phyloP scores from a whole-genome alignment of 179 eudicot species.

The Silene noctiflora region DNA sequence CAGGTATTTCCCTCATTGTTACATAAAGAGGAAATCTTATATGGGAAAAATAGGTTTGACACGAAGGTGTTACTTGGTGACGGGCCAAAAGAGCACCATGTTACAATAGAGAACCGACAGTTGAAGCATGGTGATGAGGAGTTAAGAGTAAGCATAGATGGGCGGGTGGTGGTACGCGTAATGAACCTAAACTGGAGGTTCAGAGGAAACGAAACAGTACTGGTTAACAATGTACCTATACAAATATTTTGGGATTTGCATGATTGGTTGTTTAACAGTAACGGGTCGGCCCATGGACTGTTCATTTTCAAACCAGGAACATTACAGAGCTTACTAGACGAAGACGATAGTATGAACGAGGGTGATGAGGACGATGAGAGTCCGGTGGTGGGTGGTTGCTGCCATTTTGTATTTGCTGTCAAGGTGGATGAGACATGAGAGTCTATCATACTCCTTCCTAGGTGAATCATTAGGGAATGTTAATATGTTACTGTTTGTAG shows the following conservation, averaged over 20 bases:
- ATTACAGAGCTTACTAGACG: slow-evolving; percentile 19
- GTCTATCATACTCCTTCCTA: too few species aligned
- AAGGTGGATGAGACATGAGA: slow-evolving; percentile 16
- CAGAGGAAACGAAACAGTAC: slow-evolving; percentile 51
- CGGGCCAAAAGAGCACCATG: slow-evolving; percentile 38
- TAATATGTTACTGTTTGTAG: neutral
- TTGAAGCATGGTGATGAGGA: slow-evolving; percentile 35
- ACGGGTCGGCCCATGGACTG: slow-evolving; percentile 28
- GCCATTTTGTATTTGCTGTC: slow-evolving; percentile 34
- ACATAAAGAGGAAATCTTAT: slow-evolving; percentile 53
- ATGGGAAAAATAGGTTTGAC: slow-evolving; percentile 36
- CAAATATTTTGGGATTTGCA: slow-evolving; percentile 68
- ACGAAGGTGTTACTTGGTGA: slow-evolving; percentile 46
- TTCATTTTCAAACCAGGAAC: slow-evolving; percentile 33
- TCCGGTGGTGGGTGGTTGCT: slow-evolving; percentile 18
- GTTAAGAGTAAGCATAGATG: slow-evolving; percentile 43
- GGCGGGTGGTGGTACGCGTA: slow-evolving; percentile 41
- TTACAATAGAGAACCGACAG: slow-evolving; percentile 39
- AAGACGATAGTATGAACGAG: neutral
- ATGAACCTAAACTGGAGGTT: slow-evolving; percentile 57
- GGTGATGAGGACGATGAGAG: slow-evolving; percentile 9
- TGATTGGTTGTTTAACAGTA: slow-evolving; percentile 48
- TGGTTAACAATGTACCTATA: slow-evolving; percentile 48
- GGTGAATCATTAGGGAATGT: neutral
- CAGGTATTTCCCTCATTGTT: slow-evolving; percentile 24